Evolutionary conservation across 2,329 filamentous ascomycete genomes (phyloP), one percentile per base, ranked within the genome.

Genomic region (Hypoxylon sp.): DNA sequence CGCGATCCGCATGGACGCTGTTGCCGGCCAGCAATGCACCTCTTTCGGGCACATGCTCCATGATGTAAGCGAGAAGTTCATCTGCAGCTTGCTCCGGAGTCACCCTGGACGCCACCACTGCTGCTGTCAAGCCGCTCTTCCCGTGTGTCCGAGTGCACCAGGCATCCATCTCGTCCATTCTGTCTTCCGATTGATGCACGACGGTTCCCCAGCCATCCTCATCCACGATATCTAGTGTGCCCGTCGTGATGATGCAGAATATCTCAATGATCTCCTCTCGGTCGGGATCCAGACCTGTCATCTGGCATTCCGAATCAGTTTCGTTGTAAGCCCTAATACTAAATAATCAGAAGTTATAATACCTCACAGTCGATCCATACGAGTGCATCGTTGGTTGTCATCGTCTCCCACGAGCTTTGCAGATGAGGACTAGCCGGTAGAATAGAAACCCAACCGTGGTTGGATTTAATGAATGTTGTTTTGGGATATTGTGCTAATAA

Each of bases 231-330:
- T 92, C 86, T 18, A 99, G 86, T 65, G 93, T 83, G 55, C 88
- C 86, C 71, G 94, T 91, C 6, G 96, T 99, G 76, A 99, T 87
- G 79, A 96, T 91, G 81, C 94, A 97, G 78, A 91, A 95, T 61
- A 98, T 91, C 73, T 97, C 93, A 75, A 98, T 88, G 74, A 98
- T 96, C 59, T 90, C 89, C 75, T 98, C 95, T 30, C 83, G 88
- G 63, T 91, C 87, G 1, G 89, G 84, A 78, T 97, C 85, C 6
- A 97, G 86, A 20, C 93, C 93, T 30, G 93, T 98, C 96, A 99
- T 99, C 93, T 97, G 71, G 1, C 16, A 26, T 6, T 24, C 2
- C 7, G n/a, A 40, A 49, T 69, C 20, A 69, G 61, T 46, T 48
- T 55, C 50, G 20, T 18, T 6, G 4, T n/a, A 28, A 40, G 22